Percentiles rank a stretch among this genome's conserved stretches.
Conservation (phyloP, 2,329 filamentous ascomycete genomes). For the Madurella fahalii region DNA sequence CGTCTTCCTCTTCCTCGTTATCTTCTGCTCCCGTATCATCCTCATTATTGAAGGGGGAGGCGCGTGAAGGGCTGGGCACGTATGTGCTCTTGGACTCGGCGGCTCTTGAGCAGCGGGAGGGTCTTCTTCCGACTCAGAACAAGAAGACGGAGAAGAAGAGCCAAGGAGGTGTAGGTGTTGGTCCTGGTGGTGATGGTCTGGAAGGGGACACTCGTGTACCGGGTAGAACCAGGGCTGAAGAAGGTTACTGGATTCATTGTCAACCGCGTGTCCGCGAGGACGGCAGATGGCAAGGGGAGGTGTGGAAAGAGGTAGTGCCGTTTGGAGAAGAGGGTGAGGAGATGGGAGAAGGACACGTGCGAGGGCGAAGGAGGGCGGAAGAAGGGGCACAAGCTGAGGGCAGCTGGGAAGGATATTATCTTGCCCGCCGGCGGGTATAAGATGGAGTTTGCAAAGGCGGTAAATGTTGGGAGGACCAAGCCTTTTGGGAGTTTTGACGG, state of each 20-base stretch:
- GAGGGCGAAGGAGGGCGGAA: neutral
- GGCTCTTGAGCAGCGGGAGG: no score
- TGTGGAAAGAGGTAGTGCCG: no score
- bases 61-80: no score
- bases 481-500: neutral
- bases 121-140: no score
- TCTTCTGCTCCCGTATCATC: no score
- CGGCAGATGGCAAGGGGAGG: no score
- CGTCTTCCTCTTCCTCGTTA: no score
- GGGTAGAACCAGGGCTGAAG: neutral
- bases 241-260: neutral
- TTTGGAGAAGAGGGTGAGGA: no score
- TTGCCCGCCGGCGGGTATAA: neutral
- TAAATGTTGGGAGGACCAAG: neutral
- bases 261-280: neutral
- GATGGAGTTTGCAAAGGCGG: neutral
- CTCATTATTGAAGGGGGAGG: no score
- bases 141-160: neutral
- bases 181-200: no score
- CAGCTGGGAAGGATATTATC: conserved; percentile 3
- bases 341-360: neutral
- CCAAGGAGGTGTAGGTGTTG: neutral
- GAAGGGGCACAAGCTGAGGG: neutral
- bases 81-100: no score
- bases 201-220: no score